Conservation (phyloP, 2,329 filamentous ascomycete species). For the Sarocladium strictum region DNA sequence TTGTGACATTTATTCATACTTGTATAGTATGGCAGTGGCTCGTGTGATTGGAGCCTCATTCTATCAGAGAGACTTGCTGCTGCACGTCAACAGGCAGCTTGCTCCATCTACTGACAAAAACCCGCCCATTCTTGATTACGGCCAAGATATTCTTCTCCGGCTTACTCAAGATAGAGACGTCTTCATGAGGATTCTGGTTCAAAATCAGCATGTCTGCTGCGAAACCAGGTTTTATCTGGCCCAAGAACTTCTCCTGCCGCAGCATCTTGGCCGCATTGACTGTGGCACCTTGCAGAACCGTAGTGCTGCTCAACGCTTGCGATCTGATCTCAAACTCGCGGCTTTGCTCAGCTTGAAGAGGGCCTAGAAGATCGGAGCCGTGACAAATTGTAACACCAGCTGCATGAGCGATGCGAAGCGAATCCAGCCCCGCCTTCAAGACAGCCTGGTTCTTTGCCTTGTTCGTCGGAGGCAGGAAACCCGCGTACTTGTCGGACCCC, state of each 20-base stretch:
- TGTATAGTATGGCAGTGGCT: no score
- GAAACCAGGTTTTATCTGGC: constrained; percentile 43
- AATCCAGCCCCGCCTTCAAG: constrained; percentile 37
- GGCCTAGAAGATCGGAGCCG: constrained; percentile 35
- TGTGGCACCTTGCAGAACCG: constrained; percentile 25
- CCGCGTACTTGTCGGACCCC: constrained; percentile 34
- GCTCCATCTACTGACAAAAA: constrained; percentile 24
- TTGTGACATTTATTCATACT: no score
- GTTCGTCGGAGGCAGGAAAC: constrained; percentile 36
- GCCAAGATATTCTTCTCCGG: constrained; percentile 41
- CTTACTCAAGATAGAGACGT: constrained; percentile 43
- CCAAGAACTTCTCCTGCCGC: constrained; percentile 37
- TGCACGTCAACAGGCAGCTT: constrained; percentile 13
- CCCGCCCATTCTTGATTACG: constrained; percentile 48
- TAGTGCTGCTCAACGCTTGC: constrained; percentile 16
- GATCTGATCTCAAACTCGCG: constrained; percentile 25
- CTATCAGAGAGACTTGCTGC: neutral
- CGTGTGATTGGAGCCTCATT: neutral
- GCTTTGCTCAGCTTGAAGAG: constrained; percentile 24
- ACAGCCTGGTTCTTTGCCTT: constrained; percentile 46
- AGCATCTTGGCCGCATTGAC: constrained; percentile 46
- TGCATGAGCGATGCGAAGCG: constrained; percentile 41
- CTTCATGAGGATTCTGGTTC: constrained; percentile 47
- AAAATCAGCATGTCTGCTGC: constrained; percentile 48
- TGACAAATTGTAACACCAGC: constrained; percentile 51